These are phyloP conservation scores for Trichosporon asahii DNA, from an alignment of 1,284 basidiomycete species.

Conservation along the genomic window DNA sequence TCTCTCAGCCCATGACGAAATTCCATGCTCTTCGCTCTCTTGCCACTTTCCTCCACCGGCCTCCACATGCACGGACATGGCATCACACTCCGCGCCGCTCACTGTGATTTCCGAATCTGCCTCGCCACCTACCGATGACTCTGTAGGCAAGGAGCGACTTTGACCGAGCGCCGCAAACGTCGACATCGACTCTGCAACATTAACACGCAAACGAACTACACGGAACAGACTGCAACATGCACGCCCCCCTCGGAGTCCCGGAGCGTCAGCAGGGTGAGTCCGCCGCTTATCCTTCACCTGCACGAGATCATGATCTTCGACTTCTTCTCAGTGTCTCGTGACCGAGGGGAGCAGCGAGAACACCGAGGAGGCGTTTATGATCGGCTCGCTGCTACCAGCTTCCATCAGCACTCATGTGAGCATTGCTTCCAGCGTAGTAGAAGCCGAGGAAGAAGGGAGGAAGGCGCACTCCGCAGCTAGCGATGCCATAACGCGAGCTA, in stretches of 20 bases:
- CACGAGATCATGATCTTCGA: too few relatives aligned
- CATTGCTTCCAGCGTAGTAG: too few relatives aligned
- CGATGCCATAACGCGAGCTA: background rate
- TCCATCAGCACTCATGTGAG: too few relatives aligned
- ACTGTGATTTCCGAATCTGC: constrained; percentile 2
- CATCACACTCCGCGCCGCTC: background rate
- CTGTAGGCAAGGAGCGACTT: background rate
- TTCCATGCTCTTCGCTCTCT: constrained; percentile 7
- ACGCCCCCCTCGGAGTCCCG: constrained; percentile 45
- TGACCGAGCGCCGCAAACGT: background rate
- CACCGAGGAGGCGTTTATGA: background rate
- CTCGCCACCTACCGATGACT: background rate
- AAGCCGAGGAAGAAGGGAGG: background rate
- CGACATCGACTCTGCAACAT: background rate
- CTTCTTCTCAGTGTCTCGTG: too few relatives aligned
- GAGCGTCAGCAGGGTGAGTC: constrained; percentile 44
- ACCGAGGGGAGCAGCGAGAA: background rate
- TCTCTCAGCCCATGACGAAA: background rate
- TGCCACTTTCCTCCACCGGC: background rate
- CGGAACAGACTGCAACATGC: constrained; percentile 30
- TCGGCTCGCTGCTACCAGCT: too few relatives aligned
- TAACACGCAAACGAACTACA: background rate
- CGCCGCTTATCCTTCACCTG: too few relatives aligned
- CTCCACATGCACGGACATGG: constrained; percentile 6
- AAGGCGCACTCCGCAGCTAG: background rate